phyloP scores from a whole-genome alignment of 805 yeast genomes.

The Tetrapisispora pingtungensis region DNA sequence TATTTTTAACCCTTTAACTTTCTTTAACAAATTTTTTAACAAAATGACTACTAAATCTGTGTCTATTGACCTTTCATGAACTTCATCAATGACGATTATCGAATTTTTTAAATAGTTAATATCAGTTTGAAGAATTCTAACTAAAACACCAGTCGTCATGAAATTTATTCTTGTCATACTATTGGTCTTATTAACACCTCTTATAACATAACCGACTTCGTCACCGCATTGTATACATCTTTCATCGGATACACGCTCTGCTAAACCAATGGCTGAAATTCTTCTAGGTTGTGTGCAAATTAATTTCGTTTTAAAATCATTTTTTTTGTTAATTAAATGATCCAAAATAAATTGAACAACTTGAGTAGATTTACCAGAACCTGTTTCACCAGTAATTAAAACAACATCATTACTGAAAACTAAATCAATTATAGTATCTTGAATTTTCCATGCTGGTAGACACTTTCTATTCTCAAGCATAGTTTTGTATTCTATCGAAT shows the following conservation, averaged over 20 bases:
- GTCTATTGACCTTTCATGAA: conserved; percentile 92
- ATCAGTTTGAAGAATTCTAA: conserved; percentile 64
- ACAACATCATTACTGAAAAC: conserved; percentile 55
- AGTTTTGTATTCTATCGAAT: conserved; percentile 27
- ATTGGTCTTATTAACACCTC: conserved; percentile 74
- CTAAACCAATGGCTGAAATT: conserved; percentile 88
- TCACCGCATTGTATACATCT: conserved; percentile 38
- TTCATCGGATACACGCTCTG: conserved; percentile 85
- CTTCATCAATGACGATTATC: conserved; percentile 81
- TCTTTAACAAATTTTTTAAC: conserved; percentile 48
- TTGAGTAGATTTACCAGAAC: conserved; percentile 95
- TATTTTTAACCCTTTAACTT: conserved; percentile 45
- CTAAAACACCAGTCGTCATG: conserved; percentile 85
- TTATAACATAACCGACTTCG: conserved; percentile 80
- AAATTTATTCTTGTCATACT: conserved; percentile 64
- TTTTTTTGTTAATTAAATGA: conserved; percentile 37
- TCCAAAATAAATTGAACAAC: conserved; percentile 84
- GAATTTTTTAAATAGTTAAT: conserved; percentile 41
- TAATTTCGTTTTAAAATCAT: conserved; percentile 46
- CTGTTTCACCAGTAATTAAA: conserved; percentile 90
- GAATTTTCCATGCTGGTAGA: conserved; percentile 81
- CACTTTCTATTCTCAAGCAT: conserved; percentile 40
- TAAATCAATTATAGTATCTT: conserved; percentile 42
- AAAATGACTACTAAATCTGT: conserved; percentile 76
- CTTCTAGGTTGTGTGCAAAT: conserved; percentile 94